Base-by-base conservation (phyloP, 2,329 filamentous ascomycete species). In the Colletotrichum tofieldiae region DNA sequence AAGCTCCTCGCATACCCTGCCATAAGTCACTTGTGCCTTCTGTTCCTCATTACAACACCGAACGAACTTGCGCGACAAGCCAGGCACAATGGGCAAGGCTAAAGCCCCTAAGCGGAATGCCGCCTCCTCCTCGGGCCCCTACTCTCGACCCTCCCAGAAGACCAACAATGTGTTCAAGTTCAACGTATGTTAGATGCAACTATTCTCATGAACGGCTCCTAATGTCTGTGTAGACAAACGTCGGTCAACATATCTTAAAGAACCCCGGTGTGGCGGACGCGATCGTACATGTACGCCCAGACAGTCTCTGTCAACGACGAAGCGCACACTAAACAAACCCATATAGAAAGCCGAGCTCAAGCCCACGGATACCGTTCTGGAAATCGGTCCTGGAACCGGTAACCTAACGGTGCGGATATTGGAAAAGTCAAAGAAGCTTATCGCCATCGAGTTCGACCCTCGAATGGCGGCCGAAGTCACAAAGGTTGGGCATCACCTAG, bases 391-490 rank as follows among this genome's bases (percentile, higher is more conserved):
- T 7, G 95, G 95, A 78, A 96, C 94, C 0, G 94, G 95, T 75
- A 97, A 96, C 81, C 82, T 98, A 77, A 98, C 96, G 0, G 93
- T 96, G 35, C 90, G 94, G 71, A 98, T 98, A 73, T 86, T 98
- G 35, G 94, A 96, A 78, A 93, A 94, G 75, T 94, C 94, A 29
- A 95, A 95, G 82, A 94, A 93, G 73, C 84, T 87, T 59, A 93
- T 95, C 62, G 93, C 94, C 5, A 94, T 98, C 62, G 96, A 99
- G 85, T 89, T 98, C 81, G 96, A 99, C 84, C 95, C 96, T 26
- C 89, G 96, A 79, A 98, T 98, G 96, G 95, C 94, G 16, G 96
- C 96, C 71, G 96, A 98, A 84, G 89, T 98, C 74, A 96, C 94
- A 56, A 97, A 96, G 92, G 91, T 74, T 55, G 39, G 70, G 60